Percentiles rank a stretch among this genome's conserved stretches.
Evolutionary conservation across 306 rosid genomes (phyloP).

Genomic region (Parietaria judaica): DNA sequence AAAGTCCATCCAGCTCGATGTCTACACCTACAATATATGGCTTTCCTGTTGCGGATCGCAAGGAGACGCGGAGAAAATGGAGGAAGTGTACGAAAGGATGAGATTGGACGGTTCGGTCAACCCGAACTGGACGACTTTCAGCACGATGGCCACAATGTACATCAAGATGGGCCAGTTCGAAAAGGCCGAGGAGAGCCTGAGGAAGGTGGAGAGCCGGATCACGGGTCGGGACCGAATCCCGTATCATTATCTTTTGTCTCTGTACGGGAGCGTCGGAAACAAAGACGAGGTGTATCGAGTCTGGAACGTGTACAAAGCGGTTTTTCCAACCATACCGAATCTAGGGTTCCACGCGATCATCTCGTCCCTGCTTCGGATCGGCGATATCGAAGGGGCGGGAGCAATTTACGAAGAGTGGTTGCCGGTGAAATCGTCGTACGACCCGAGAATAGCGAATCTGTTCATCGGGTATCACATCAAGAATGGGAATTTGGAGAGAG

Average conservation of each 20-base stretch:
- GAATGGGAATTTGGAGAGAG: constrained; percentile 46
- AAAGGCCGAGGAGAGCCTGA: constrained; percentile 78
- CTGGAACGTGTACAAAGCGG: constrained; percentile 64
- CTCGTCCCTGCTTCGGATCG: constrained; percentile 61
- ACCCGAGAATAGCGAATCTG: constrained; percentile 79
- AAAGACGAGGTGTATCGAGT: constrained; percentile 75
- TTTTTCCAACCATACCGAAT: constrained; percentile 69
- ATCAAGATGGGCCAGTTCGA: constrained; percentile 61
- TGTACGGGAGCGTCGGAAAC: constrained; percentile 68
- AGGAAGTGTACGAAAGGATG: constrained; percentile 76
- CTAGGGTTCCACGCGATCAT: constrained; percentile 81
- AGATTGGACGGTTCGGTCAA: constrained; percentile 44
- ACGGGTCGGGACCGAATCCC: constrained; percentile 76
- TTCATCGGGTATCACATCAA: constrained; percentile 48
- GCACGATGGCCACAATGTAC: constrained; percentile 88
- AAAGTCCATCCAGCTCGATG: constrained; percentile 55
- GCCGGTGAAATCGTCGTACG: constrained; percentile 47
- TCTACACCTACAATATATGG: constrained; percentile 90
- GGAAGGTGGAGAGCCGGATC: constrained; percentile 66
- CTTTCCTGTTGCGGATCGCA: constrained; percentile 72
- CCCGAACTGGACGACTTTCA: constrained; percentile 89
- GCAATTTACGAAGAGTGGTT: constrained; percentile 72
- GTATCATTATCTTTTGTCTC: constrained; percentile 79
- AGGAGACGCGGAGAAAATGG: constrained; percentile 70
- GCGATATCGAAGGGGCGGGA: constrained; percentile 74